phyloP scores from a whole-genome alignment of 1,139 yeast species.

The Protomyces lactucae-debilis region DNA sequence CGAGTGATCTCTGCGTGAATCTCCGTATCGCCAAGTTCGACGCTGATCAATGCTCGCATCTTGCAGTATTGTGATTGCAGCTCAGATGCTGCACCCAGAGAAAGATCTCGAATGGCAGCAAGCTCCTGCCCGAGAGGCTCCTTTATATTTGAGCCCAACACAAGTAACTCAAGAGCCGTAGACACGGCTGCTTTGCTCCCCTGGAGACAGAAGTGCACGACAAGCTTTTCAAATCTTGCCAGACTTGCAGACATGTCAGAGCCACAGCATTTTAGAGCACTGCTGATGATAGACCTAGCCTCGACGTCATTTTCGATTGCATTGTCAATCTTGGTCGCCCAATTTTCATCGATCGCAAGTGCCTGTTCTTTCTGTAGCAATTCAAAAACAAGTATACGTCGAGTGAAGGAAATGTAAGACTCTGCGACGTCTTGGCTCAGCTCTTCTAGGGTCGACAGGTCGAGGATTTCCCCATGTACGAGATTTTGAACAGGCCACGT shows the following conservation, averaged over 20 bases:
- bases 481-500: not conserved
- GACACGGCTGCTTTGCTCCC: not conserved
- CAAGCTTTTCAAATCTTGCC: not conserved
- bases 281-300: constrained; percentile 45
- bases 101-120: not conserved
- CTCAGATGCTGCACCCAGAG: not conserved
- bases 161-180: not conserved
- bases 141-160: not conserved
- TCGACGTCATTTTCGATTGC: constrained; percentile 59
- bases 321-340: constrained; percentile 68
- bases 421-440: not conserved
- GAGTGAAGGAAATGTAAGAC: not conserved
- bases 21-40: not conserved
- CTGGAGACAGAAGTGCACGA: not conserved
- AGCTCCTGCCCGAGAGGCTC: not conserved
- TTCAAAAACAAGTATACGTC: not conserved
- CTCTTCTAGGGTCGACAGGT: not conserved
- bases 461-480: not conserved
- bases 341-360: constrained; percentile 63
- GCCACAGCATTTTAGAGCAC: constrained; percentile 16
- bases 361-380: not conserved
- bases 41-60: not conserved
- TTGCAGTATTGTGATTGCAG: not conserved
- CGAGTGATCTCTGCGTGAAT: not conserved
- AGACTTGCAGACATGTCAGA: not conserved